Conservation (phyloP, 2,329 filamentous ascomycete genomes). For the Colletotrichum liaoningense region DNA sequence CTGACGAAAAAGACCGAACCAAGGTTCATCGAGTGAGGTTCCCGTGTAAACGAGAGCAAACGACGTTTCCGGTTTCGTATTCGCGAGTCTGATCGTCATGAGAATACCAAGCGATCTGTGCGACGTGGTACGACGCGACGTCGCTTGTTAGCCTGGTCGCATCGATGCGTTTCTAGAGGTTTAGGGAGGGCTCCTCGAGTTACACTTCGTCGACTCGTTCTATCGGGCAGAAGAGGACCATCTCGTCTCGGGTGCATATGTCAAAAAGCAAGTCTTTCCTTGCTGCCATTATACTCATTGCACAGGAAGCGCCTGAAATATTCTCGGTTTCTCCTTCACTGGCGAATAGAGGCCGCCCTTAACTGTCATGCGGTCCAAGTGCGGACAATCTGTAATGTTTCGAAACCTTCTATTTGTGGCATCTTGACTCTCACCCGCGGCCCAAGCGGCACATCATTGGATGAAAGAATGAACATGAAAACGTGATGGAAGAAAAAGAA, state of each 20-base stretch:
- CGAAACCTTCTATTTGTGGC: not conserved
- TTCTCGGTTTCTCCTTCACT: not conserved
- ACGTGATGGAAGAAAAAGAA: not conserved
- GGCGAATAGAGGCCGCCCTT: not conserved
- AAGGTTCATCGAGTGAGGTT: constrained; percentile 5
- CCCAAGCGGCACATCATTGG: not conserved
- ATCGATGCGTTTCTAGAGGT: not conserved
- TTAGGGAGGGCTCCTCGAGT: not conserved
- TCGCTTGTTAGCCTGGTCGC: not conserved
- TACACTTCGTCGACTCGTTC: not conserved
- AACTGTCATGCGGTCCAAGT: not conserved
- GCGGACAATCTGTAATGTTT: not conserved
- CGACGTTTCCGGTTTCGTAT: constrained; percentile 16
- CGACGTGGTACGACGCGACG: not conserved
- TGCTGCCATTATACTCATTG: no score
- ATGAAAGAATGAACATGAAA: not conserved
- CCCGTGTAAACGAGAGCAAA: constrained; percentile 2
- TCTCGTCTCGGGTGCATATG: not conserved
- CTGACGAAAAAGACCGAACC: constrained; percentile 2
- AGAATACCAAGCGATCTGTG: not conserved
- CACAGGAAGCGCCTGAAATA: not conserved
- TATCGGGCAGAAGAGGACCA: not conserved
- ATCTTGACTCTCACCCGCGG: not conserved
- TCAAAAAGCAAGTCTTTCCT: not conserved
- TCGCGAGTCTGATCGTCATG: constrained; percentile 15